These are phyloP conservation scores for Bisporella sp. DNA, from an alignment of 2,329 filamentous ascomycete species.

Conservation along the genomic window DNA sequence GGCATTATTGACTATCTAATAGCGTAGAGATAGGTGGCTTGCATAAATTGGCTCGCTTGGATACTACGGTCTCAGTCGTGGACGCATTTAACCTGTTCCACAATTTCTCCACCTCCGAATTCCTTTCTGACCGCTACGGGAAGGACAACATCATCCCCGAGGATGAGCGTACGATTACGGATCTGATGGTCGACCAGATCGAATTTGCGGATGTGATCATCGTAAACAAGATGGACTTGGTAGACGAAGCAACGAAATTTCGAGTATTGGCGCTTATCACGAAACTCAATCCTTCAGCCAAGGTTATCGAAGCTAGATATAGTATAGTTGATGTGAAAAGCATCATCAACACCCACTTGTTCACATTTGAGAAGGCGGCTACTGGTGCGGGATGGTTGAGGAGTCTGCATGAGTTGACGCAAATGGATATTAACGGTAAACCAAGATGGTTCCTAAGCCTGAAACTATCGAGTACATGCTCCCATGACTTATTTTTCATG, in stretches of 20 bases:
- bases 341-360: conserved; percentile 59
- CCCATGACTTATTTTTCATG: background rate
- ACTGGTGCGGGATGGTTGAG: conserved; percentile 63
- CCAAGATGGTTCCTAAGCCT: conserved; percentile 56
- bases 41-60: conserved; percentile 57
- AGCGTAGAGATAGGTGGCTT: conserved; percentile 53
- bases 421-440: conserved; percentile 48
- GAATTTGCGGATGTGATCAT: conserved; percentile 71
- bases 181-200: conserved; percentile 71
- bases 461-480: conserved; percentile 48
- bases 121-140: conserved; percentile 55
- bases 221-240: conserved; percentile 51
- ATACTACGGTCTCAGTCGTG: conserved; percentile 67
- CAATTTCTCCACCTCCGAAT: conserved; percentile 64
- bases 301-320: conserved; percentile 53
- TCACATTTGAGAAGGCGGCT: conserved; percentile 57
- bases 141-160: conserved; percentile 54
- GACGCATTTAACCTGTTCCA: conserved; percentile 67
- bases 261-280: conserved; percentile 47
- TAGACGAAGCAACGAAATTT: conserved; percentile 33
- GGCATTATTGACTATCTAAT: conserved; percentile 9
- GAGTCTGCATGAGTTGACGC: conserved; percentile 61
- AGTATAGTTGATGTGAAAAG: conserved; percentile 48
- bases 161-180: conserved; percentile 67
- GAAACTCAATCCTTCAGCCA: conserved; percentile 60